Base-by-base conservation (phyloP, 2,329 filamentous ascomycete species). In the Aspergillus intermedius region DNA sequence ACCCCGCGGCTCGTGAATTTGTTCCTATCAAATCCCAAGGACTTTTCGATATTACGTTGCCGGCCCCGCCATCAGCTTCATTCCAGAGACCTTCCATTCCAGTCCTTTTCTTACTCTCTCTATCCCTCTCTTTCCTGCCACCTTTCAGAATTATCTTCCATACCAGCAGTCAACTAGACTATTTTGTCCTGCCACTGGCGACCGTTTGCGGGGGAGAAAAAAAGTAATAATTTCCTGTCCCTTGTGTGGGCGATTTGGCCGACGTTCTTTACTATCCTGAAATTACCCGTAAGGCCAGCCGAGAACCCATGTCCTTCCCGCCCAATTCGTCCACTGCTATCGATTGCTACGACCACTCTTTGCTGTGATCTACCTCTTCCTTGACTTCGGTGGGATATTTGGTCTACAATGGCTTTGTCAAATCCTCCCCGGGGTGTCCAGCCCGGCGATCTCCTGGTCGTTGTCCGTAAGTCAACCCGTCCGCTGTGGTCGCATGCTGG, bases 401-500 rank as follows among this genome's bases (percentile, higher is more conserved):
- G 50, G 35, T 45, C 35, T 53, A 48, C 46, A 50, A 70, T 71
- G 69, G 61, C 67, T 49, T 55, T 62, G 30, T 44, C 55, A 44
- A 53, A 61, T 37, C 67, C 66, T 47, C 67, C 69, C 42, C 64
- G 63, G 46, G 63, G 63, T 50, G 66, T 66, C 40, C 58, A 52
- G 44, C 68, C 70, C 28, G 72, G 73, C 32, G 71, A 75, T 60
- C 57, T 68, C 49, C 60, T 75, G 22, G 60, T 73, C 10, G 73
- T 74, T 52, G 61, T 74, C 56, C 73, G 72, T 75, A 64, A 64
- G 72, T 73, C 25, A 43, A 44, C 22, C 40, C 45, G 32, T 43
- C 48, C 45, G 49, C 53, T 49, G 49, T 50, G 45, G 40, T 40
- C 49, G 42, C 47, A 21, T 19, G 17, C 37, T 40, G 46, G 13